phyloP scores from a whole-genome alignment of 164 flowering plant genomes.

The Vitis rotundifolia region DNA sequence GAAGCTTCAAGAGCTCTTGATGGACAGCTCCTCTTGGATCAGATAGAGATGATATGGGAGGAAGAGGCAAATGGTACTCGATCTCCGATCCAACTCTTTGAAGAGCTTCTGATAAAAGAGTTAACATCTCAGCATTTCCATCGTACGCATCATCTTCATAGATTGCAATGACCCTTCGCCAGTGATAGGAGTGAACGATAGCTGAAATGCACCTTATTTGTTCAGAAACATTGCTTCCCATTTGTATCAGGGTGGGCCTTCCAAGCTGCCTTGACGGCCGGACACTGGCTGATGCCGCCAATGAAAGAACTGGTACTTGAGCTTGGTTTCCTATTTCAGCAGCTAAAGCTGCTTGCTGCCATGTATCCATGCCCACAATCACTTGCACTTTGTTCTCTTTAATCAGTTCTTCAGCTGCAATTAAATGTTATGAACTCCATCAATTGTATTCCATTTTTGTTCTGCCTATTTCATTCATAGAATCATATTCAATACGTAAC shows the following conservation, averaged over 20 bases:
- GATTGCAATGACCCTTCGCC: conserved; percentile 36
- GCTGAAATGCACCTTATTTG: conserved; percentile 40
- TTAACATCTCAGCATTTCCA: no score
- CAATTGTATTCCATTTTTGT: no score
- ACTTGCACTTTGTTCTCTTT: conserved; percentile 23
- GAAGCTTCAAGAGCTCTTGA: no score
- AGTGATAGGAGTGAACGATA: conserved; percentile 27
- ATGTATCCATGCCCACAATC: conserved; percentile 37
- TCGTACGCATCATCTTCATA: conserved; percentile 45
- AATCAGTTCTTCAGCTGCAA: conserved; percentile 33
- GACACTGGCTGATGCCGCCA: conserved; percentile 28
- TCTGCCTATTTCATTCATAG: no score
- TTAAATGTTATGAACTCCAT: background rate
- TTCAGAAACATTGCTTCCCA: conserved; percentile 22
- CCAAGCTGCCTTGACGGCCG: conserved; percentile 19
- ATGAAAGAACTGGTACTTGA: conserved; percentile 46
- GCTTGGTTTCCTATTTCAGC: conserved; percentile 38
- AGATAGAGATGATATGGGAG: no score
- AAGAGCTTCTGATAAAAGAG: no score
- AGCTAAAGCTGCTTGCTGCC: conserved; percentile 48
- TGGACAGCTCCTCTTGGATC: no score
- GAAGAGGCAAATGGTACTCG: no score
- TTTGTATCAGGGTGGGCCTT: conserved; percentile 46
- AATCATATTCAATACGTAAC: no score
- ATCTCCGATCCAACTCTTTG: no score